Evolutionary conservation across 2,329 filamentous ascomycete genomes (phyloP).

Genomic region (Hymenoscyphus occultus): DNA sequence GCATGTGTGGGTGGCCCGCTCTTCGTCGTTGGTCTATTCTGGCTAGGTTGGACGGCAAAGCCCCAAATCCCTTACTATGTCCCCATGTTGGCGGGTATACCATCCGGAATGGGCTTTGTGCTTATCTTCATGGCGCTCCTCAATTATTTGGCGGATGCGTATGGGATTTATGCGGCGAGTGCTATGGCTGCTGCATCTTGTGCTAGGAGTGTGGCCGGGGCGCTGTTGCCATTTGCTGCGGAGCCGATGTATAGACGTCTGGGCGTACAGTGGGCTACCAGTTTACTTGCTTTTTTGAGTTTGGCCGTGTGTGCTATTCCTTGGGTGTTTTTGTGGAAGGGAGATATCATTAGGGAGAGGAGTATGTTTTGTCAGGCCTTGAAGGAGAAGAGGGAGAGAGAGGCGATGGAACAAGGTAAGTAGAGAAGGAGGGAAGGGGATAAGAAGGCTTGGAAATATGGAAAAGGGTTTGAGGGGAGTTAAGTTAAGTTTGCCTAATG

Average conservation of each 20-base stretch:
- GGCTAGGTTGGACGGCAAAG: conserved; percentile 56
- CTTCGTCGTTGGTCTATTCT: conserved; percentile 51
- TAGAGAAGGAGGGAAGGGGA: conserved; percentile 15
- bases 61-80: conserved; percentile 52
- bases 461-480: too few species aligned
- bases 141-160: conserved; percentile 55
- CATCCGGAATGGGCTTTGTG: conserved; percentile 53
- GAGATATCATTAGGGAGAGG: conserved; percentile 44
- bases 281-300: conserved; percentile 48
- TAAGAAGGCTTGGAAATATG: background rate
- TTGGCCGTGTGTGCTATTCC: conserved; percentile 48
- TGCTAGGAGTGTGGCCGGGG: conserved; percentile 42
- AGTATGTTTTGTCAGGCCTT: conserved; percentile 50
- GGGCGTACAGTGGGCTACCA: conserved; percentile 46
- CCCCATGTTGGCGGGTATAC: conserved; percentile 53
- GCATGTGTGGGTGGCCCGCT: conserved; percentile 47
- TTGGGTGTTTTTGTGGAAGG: conserved; percentile 50
- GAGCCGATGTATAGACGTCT: conserved; percentile 46
- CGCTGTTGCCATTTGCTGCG: conserved; percentile 46
- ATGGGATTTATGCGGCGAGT: conserved; percentile 56
- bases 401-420: conserved; percentile 27
- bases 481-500: too few species aligned
- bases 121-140: conserved; percentile 59
- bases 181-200: conserved; percentile 47
- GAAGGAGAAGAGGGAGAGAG: conserved; percentile 37